Percentiles rank a stretch among this genome's conserved stretches.
phyloP scores from a whole-genome alignment of 1,284 basidiomycete species.

The Boletellus deceptivus region DNA sequence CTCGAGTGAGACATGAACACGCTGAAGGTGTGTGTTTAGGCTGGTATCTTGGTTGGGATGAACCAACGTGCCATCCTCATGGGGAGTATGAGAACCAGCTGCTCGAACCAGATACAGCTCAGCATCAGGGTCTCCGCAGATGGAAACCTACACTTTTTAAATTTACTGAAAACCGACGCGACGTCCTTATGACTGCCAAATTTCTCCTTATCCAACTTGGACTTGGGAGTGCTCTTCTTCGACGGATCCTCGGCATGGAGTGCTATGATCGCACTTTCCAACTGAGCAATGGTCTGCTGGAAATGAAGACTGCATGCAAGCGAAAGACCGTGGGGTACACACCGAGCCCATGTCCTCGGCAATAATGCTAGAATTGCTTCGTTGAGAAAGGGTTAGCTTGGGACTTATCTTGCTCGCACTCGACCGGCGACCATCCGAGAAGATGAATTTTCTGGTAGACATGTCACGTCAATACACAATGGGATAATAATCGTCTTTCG shows the following conservation, averaged over 20 bases:
- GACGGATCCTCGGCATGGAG: conserved; percentile 31
- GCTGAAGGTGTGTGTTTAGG: conserved; percentile 34
- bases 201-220: conserved; percentile 49
- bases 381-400: conserved; percentile 40
- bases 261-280: conserved; percentile 42
- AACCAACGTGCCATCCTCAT: conserved; percentile 26
- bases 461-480: conserved; percentile 8
- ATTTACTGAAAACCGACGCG: conserved; percentile 47
- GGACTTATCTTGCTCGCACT: conserved; percentile 40
- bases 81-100: conserved; percentile 21
- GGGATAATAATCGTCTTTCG: conserved; percentile 13
- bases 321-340: conserved; percentile 27
- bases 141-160: conserved; percentile 50
- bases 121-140: not conserved
- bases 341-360: conserved; percentile 64
- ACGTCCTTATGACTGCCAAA: conserved; percentile 40
- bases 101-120: not conserved
- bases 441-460: conserved; percentile 54
- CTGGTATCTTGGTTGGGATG: conserved; percentile 16
- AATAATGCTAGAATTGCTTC: conserved; percentile 48
- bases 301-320: conserved; percentile 6
- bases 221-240: conserved; percentile 38
- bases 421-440: conserved; percentile 48
- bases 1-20: conserved; percentile 45
- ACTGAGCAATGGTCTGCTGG: conserved; percentile 40